A percentile compares a stretch with the other conserved stretches of the same genome.
These are phyloP conservation scores for Saccharomycopsis guyanensis DNA, from an alignment of 805 yeast species.

Conservation along the genomic window DNA sequence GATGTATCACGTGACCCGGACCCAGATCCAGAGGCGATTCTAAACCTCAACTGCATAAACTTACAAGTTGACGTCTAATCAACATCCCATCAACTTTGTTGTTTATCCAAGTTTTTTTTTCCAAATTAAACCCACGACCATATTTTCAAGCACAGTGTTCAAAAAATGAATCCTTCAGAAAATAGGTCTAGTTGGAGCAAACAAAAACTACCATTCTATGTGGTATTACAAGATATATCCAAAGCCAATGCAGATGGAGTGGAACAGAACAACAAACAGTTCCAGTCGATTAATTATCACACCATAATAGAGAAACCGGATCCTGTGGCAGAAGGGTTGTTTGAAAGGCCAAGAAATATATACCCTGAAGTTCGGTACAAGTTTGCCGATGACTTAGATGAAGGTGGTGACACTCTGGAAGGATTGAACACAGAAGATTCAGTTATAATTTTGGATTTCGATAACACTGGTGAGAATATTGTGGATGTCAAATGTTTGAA, in stretches of 20 bases:
- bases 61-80: too few species aligned
- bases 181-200: neutral
- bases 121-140: too few species aligned
- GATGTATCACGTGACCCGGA: neutral
- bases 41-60: too few species aligned
- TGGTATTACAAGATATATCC: neutral
- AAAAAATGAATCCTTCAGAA: neutral
- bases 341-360: slow-evolving; percentile 14
- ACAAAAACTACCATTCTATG: neutral
- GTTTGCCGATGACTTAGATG: slow-evolving; percentile 15
- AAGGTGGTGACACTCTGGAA: neutral
- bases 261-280: neutral
- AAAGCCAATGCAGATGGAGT: neutral
- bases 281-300: neutral
- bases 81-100: too few species aligned
- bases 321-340: neutral
- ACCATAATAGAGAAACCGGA: neutral
- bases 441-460: slow-evolving; percentile 18
- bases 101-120: too few species aligned
- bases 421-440: slow-evolving; percentile 12
- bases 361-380: slow-evolving; percentile 21
- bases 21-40: too few species aligned
- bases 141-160: too few species aligned
- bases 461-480: slow-evolving; percentile 11
- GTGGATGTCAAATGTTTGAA: slow-evolving; percentile 14